phyloP scores from a whole-genome alignment of 352 stramenopile genomes.

The Blastocystis hominis region DNA sequence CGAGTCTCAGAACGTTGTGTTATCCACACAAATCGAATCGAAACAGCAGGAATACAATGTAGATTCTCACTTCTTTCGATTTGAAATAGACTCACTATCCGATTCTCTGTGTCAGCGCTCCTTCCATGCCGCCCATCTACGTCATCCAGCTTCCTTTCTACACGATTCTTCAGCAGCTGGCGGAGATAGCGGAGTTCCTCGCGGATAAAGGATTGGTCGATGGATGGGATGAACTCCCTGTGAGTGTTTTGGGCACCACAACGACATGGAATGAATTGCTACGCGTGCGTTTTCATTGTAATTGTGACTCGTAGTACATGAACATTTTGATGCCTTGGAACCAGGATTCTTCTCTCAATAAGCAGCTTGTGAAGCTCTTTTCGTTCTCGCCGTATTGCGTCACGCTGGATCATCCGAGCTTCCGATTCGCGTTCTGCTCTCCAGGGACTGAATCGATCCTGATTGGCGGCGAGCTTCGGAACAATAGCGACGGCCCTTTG shows the following conservation, averaged over 20 bases:
- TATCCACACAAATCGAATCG: neutral
- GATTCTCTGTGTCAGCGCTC: neutral
- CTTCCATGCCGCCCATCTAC: neutral
- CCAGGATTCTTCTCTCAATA: conserved; percentile 31
- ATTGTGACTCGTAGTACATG: neutral
- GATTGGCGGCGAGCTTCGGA: neutral
- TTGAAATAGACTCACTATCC: neutral
- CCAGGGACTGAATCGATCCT: neutral
- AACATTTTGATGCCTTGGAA: conserved; percentile 44
- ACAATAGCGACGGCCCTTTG: neutral
- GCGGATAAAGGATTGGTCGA: neutral
- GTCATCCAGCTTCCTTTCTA: neutral
- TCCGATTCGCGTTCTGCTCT: neutral
- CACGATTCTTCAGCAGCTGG: neutral
- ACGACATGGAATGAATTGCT: conserved; percentile 8
- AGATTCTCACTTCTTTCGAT: neutral
- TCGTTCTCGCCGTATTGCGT: conserved; percentile 23
- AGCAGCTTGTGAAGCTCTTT: conserved; percentile 38
- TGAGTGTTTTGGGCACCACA: neutral
- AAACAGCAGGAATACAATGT: neutral
- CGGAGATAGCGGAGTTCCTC: conserved; percentile 1
- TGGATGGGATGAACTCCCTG: conserved; percentile 14
- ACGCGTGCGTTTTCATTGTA: neutral
- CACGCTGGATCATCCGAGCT: neutral
- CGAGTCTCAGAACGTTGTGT: neutral